phyloP scores from a whole-genome alignment of 129 eudicot genomes.

The Flaveria robusta region DNA sequence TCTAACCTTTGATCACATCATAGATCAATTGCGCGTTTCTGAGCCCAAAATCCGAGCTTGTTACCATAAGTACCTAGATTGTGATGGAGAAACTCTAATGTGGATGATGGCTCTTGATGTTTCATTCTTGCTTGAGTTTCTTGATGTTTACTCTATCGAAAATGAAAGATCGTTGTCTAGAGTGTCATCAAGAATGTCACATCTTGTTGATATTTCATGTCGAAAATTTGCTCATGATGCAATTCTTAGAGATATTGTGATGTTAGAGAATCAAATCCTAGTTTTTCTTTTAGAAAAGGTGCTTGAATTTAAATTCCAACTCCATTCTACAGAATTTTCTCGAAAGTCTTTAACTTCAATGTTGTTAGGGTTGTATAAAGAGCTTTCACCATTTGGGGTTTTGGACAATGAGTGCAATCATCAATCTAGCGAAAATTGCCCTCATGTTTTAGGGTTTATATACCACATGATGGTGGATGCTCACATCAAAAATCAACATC shows the following conservation, averaged over 20 bases:
- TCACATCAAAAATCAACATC: conserved; percentile 12
- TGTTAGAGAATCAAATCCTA: conserved; percentile 74
- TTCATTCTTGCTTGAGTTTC: conserved; percentile 59
- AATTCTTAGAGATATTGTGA: conserved; percentile 57
- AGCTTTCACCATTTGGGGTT: conserved; percentile 53
- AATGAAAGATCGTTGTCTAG: conserved; percentile 26
- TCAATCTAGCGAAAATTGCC: conserved; percentile 9
- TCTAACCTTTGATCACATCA: conserved; percentile 38
- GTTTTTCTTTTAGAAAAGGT: conserved; percentile 41
- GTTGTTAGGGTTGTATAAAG: conserved; percentile 45
- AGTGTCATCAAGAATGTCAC: conserved; percentile 40
- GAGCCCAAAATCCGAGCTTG: conserved; percentile 53
- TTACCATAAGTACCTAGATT: conserved; percentile 51
- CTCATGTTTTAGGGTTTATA: conserved; percentile 57
- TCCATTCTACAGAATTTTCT: conserved; percentile 32
- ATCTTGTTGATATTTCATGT: conserved; percentile 37
- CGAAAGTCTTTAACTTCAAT: conserved; percentile 33
- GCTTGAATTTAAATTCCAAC: conserved; percentile 32
- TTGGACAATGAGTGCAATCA: conserved; percentile 13
- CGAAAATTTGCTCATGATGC: conserved; percentile 44
- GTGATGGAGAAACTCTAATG: conserved; percentile 47
- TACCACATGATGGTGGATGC: conserved; percentile 49
- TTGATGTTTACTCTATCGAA: conserved; percentile 43
- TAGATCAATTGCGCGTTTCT: conserved; percentile 29
- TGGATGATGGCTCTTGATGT: conserved; percentile 76